Percentiles rank a stretch among this genome's conserved stretches.
Conservation (phyloP, 305 asterid species). For the Solanum hybrid region DNA sequence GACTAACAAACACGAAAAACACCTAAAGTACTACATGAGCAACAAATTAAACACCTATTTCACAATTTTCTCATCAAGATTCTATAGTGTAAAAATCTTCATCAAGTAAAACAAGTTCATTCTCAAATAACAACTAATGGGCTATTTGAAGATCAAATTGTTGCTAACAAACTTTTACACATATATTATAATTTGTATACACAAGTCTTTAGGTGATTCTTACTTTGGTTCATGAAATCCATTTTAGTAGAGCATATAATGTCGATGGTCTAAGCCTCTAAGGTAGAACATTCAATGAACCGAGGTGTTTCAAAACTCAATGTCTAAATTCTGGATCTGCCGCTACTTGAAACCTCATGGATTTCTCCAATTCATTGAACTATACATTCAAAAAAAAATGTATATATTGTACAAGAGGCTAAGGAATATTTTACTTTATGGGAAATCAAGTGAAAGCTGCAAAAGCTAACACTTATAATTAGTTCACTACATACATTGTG, state of each 20-base stretch:
- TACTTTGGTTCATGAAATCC: neutral
- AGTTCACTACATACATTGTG: neutral
- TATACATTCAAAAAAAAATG: neutral
- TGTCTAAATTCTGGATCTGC: neutral
- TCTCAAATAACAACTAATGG: constrained; percentile 17
- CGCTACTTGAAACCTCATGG: fast-evolving
- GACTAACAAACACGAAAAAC: neutral
- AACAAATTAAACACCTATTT: neutral
- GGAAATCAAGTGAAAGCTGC: neutral
- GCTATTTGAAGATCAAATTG: constrained; percentile 4
- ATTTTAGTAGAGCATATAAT: neutral
- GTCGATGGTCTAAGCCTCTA: neutral
- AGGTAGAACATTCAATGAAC: neutral
- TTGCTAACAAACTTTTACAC: constrained; percentile 31
- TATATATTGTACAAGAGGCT: neutral
- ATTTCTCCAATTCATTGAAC: neutral
- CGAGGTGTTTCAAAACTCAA: neutral
- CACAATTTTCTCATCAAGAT: constrained; percentile 7
- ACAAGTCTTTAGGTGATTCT: constrained; percentile 26
- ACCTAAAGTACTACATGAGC: neutral
- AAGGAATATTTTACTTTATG: neutral
- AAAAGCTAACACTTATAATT: neutral
- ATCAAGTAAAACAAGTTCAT: constrained; percentile 30
- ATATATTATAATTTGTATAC: constrained; percentile 10
- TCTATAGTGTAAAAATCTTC: constrained; percentile 15